These are phyloP conservation scores for Selenicereus undatus DNA, from an alignment of 148 eudicot species.

Conservation along the genomic window DNA sequence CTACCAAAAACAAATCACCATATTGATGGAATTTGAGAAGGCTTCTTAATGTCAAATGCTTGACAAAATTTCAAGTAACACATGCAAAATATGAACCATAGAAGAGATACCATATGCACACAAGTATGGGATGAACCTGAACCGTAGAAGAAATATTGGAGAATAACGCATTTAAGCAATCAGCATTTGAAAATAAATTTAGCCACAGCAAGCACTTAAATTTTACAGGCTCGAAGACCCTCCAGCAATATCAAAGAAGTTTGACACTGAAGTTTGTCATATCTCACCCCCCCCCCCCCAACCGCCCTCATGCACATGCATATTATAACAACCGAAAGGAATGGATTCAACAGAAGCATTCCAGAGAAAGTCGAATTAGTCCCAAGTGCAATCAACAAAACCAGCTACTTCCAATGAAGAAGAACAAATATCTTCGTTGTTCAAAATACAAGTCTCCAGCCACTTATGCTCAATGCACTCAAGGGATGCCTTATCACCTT, in stretches of 20 bases:
- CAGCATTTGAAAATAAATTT: neutral
- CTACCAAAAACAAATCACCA: neutral
- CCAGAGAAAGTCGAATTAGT: too few relatives aligned
- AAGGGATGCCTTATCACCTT: neutral
- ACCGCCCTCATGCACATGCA: too few relatives aligned
- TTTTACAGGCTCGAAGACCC: neutral
- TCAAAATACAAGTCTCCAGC: neutral
- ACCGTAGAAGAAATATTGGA: neutral
- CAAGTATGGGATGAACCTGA: neutral
- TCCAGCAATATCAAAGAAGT: neutral
- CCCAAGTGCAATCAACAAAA: neutral
- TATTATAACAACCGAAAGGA: neutral
- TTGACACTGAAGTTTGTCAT: neutral
- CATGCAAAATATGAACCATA: neutral
- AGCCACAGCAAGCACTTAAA: neutral
- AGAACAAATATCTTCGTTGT: neutral
- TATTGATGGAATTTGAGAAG: neutral
- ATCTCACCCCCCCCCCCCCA: too few relatives aligned
- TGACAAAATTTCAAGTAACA: neutral
- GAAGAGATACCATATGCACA: too few relatives aligned
- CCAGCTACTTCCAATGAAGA: neutral
- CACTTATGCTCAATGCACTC: neutral
- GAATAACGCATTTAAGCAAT: neutral
- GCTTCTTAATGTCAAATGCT: neutral
- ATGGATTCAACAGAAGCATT: neutral